Evolutionary conservation across 208 protist species (phyloP).

Genomic region (Leishmania major): DNA sequence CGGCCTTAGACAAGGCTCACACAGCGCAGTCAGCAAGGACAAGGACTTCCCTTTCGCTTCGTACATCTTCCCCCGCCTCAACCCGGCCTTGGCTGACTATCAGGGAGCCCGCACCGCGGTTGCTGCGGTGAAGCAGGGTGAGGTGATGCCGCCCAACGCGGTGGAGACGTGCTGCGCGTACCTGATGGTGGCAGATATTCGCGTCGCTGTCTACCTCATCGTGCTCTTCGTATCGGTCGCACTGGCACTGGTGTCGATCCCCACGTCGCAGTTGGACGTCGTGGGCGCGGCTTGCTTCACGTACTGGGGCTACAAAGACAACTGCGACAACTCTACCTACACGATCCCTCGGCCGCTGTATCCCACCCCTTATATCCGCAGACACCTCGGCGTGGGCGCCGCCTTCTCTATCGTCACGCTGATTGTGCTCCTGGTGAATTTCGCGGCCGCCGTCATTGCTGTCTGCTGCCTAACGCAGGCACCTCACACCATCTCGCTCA

Average conservation of each 20-base stretch:
- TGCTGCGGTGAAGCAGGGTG: constrained; percentile 8
- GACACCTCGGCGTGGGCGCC: constrained; percentile 48
- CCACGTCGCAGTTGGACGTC: constrained; percentile 57
- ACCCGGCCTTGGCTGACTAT: constrained; percentile 40
- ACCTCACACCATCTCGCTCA: constrained; percentile 25
- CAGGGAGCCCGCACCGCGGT: constrained; percentile 12
- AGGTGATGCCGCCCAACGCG: constrained; percentile 40
- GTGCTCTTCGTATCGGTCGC: constrained; percentile 39
- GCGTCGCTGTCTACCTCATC: constrained; percentile 35
- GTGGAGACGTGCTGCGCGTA: constrained; percentile 37
- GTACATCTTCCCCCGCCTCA: constrained; percentile 52
- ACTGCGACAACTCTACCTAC: constrained; percentile 63
- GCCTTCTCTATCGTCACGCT: constrained; percentile 70
- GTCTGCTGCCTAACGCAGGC: constrained; percentile 34
- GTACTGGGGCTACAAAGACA: constrained; percentile 75
- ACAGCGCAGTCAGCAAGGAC: constrained; percentile 14
- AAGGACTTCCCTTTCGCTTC: constrained; percentile 23
- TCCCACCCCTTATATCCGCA: constrained; percentile 28
- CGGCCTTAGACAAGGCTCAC: background rate
- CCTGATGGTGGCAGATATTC: constrained; percentile 44
- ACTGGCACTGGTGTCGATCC: constrained; percentile 49
- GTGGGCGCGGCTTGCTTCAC: constrained; percentile 53
- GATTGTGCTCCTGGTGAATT: constrained; percentile 37
- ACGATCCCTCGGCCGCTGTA: constrained; percentile 38
- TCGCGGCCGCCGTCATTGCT: constrained; percentile 26